Percentiles rank a stretch among this genome's conserved stretches.
These are phyloP conservation scores for Erodium maritimum DNA, from an alignment of 345 rosid genomes.

Conservation along the genomic window DNA sequence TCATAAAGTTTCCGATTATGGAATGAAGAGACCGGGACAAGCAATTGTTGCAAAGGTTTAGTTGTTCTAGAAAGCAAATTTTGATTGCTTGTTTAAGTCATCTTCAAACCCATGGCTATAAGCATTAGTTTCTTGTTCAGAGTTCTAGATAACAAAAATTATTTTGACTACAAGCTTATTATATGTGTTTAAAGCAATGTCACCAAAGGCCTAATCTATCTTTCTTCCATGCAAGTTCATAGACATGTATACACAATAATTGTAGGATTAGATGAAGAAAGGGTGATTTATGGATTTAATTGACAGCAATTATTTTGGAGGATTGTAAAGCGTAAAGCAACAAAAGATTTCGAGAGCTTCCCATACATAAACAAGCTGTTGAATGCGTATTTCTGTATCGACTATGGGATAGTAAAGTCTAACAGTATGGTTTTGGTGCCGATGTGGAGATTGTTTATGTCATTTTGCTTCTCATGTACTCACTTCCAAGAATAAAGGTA, in stretches of 20 bases:
- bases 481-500: slow-evolving; percentile 39
- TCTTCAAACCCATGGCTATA: neutral
- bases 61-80: too few relatives aligned
- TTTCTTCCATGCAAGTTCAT: slow-evolving; percentile 53
- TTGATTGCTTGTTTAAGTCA: too few relatives aligned
- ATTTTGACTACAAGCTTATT: neutral
- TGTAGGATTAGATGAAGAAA: too few relatives aligned
- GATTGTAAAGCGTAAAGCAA: slow-evolving; percentile 47
- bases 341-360: slow-evolving; percentile 63
- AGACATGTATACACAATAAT: neutral
- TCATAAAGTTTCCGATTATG: slow-evolving; percentile 43
- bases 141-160: slow-evolving; percentile 31
- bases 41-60: slow-evolving; percentile 46
- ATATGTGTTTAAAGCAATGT: slow-evolving; percentile 43
- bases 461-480: slow-evolving; percentile 41
- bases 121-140: slow-evolving; percentile 14
- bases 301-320: slow-evolving; percentile 56
- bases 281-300: neutral
- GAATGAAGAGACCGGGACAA: slow-evolving; percentile 38
- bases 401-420: slow-evolving; percentile 64
- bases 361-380: slow-evolving; percentile 54
- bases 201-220: slow-evolving; percentile 57
- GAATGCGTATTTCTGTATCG: slow-evolving; percentile 58
- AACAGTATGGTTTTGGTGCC: slow-evolving; percentile 50
- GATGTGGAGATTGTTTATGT: slow-evolving; percentile 40